Evolutionary conservation across 257 asterid genomes (phyloP).

Genomic region (Solanum infundibuliforme): DNA sequence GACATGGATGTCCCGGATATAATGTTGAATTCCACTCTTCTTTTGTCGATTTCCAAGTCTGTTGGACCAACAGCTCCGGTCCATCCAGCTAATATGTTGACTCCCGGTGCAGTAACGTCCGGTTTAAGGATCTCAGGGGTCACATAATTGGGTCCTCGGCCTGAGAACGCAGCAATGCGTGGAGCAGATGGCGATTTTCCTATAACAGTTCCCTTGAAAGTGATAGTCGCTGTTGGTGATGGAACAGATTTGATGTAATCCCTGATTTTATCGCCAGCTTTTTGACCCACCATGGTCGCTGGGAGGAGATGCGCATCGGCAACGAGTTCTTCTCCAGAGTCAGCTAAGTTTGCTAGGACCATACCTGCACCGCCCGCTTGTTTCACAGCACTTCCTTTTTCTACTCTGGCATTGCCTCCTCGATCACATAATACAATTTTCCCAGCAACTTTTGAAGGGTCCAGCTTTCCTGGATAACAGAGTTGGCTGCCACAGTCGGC

Average conservation of each 20-base stretch:
- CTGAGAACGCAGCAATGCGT: conserved; percentile 71
- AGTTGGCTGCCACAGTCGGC: conserved; percentile 58
- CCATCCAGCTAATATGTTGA: conserved; percentile 58
- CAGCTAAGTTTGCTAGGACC: conserved; percentile 66
- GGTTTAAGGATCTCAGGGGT: conserved; percentile 83
- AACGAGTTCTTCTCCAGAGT: conserved; percentile 75
- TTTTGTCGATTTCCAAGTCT: conserved; percentile 5
- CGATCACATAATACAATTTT: conserved; percentile 85
- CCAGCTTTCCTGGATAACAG: conserved; percentile 54
- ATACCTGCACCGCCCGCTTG: conserved; percentile 75
- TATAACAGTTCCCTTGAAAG: conserved; percentile 63
- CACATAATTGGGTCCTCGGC: conserved; percentile 79
- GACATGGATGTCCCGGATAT: conserved; percentile 70
- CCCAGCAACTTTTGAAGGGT: conserved; percentile 45
- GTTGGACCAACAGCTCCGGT: conserved; percentile 35
- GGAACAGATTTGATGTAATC: conserved; percentile 46
- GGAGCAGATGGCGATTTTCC: conserved; percentile 63
- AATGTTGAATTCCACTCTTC: conserved; percentile 32
- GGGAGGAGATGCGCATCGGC: conserved; percentile 79
- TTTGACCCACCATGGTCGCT: conserved; percentile 70
- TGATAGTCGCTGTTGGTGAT: conserved; percentile 58
- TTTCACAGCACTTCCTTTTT: conserved; percentile 78
- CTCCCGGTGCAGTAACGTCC: conserved; percentile 67
- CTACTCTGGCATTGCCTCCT: conserved; percentile 79
- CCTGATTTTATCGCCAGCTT: conserved; percentile 52